Evolutionary conservation across 306 rosid genomes (phyloP).

Genomic region (Gastrolobium villosum): DNA sequence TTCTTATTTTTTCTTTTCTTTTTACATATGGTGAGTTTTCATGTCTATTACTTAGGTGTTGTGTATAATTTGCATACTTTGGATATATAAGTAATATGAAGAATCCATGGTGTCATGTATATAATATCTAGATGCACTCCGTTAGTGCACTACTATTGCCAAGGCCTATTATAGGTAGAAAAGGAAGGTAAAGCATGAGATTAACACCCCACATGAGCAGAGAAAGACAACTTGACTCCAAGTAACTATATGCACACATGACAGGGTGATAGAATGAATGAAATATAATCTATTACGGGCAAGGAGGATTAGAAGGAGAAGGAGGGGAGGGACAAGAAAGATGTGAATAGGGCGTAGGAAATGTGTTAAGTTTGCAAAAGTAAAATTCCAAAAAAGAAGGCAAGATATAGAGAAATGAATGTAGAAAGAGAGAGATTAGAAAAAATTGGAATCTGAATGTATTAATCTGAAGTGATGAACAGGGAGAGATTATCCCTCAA

Average conservation of each 20-base stretch:
- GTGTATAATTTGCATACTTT: slow-evolving; percentile 18
- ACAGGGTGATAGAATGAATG: neutral
- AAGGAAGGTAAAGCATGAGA: neutral
- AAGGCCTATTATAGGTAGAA: neutral
- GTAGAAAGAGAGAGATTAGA: too few relatives aligned
- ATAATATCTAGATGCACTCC: neutral
- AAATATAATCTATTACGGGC: neutral
- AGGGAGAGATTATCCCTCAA: too few relatives aligned
- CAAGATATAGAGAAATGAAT: too few relatives aligned
- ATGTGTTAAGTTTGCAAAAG: too few relatives aligned
- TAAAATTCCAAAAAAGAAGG: too few relatives aligned
- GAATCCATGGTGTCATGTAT: neutral
- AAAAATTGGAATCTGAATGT: too few relatives aligned
- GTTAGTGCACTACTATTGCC: neutral
- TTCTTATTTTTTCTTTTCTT: slow-evolving; percentile 31
- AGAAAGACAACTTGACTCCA: neutral
- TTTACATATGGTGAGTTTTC: neutral
- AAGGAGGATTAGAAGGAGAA: neutral
- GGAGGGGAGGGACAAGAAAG: neutral
- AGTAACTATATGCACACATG: neutral
- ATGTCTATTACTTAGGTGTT: slow-evolving; percentile 18
- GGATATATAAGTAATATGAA: slow-evolving; percentile 7
- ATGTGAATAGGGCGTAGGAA: neutral
- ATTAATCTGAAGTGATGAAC: too few relatives aligned
- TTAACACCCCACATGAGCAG: neutral